Percentiles rank a stretch among this genome's conserved stretches.
phyloP scores from a whole-genome alignment of 192 early-diverging fungal genomes.

The Entomortierella chlamydospora region DNA sequence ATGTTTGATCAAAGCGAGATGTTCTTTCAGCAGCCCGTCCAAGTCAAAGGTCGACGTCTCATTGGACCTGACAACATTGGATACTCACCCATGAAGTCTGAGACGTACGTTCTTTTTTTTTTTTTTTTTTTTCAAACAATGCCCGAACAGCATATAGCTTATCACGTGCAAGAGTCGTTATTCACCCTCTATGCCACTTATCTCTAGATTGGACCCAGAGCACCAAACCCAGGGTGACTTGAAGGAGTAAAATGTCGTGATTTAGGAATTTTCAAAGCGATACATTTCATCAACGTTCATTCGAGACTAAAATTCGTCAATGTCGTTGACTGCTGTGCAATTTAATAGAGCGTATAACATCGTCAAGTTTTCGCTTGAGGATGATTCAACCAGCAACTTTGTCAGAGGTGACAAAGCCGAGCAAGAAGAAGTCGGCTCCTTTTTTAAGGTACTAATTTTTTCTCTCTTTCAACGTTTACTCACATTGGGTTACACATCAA shows the following conservation, averaged over 20 bases:
- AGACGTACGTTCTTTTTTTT: constrained; percentile 56
- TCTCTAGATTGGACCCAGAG: constrained; percentile 59
- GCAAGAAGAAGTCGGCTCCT: constrained; percentile 25
- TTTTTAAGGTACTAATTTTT: constrained; percentile 57
- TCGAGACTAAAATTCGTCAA: too few species aligned
- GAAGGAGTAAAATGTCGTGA: constrained; percentile 66
- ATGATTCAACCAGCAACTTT: constrained; percentile 51
- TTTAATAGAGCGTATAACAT: constrained; percentile 66
- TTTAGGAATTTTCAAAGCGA: too few species aligned
- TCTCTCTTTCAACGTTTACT: not conserved
- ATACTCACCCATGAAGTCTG: constrained; percentile 63
- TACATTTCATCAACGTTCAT: too few species aligned
- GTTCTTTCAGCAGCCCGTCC: constrained; percentile 64
- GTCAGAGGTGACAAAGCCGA: constrained; percentile 28
- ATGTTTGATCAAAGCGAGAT: constrained; percentile 65
- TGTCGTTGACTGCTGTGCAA: not conserved
- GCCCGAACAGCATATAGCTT: too few species aligned
- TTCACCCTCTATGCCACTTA: not conserved
- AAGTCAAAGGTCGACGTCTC: constrained; percentile 55
- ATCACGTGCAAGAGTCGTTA: too few species aligned
- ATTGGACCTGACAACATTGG: constrained; percentile 64
- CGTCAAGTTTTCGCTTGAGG: constrained; percentile 56
- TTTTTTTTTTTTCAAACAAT: too few species aligned
- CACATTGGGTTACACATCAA: too few species aligned
- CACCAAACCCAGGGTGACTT: constrained; percentile 64